Evolutionary conservation across 768 basidiomycete genomes (phyloP), one percentile per base, ranked within the genome.

Genomic region (Paxillus rubicundulus): DNA sequence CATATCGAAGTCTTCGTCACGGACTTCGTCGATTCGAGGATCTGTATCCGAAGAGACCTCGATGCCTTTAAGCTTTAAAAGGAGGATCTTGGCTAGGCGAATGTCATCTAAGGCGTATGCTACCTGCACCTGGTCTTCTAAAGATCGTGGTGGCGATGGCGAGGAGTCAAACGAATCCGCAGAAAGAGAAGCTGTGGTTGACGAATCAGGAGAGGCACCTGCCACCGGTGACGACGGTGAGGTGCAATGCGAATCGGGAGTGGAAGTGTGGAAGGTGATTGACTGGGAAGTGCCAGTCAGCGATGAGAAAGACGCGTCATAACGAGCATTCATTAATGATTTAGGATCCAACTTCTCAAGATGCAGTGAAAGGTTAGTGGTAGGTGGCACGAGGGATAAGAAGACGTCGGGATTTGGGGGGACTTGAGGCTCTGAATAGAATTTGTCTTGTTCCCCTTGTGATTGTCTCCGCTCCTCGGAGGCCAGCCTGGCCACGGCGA

Each of bases 41-140:
- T 86, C 85, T 54, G 77, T 67, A 66, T 82, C 79, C 12, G 75
- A 74, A 9, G 76, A 72, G 63, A 86, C 80, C 53, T 85, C 77
- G 49, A 85, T 77, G 56, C 84, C 85, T 8, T 65, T 79, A 58
- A 85, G 77, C 18, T 77, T 76, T 45, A 87, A 70, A n/a, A 85
- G 74, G 10, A 87, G 76, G 27, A 82, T 72, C 70, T 82, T 83
- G 41, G 85, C 85, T 54, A 81, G 77, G 53, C 80, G 83, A 51
- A 87, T 80, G 71, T 87, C 73, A 64, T 87, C 85, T 56, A 76
- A 72, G 0, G 84, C 82, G 60, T 86, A 86, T 7, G 86, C 86
- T 59, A 78, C 72, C 61, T 86, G 83, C 34, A 86, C 75, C 65
- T 81, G 82, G 73, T 86, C 85, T 45, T 80, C 76, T 54, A 86